Conservation (phyloP, 306 rosid genomes). For the Luffa acutangula region DNA sequence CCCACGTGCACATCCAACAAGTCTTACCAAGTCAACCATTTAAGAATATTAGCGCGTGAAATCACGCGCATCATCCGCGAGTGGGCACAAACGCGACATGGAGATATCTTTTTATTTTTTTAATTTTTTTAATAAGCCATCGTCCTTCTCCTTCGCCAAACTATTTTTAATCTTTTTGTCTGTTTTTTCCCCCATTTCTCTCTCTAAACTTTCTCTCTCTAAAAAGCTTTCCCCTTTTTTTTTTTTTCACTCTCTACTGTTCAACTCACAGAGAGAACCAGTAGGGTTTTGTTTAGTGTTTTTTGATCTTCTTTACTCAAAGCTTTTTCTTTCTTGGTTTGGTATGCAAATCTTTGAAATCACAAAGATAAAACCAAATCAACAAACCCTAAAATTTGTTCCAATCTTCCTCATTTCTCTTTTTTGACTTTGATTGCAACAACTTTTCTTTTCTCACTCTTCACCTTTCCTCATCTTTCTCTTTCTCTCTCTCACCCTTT, state of each 20-base stretch:
- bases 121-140: not conserved
- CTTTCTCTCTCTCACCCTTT: not conserved
- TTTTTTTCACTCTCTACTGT: constrained; percentile 19
- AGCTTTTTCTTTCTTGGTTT: constrained; percentile 17
- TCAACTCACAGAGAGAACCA: constrained; percentile 7
- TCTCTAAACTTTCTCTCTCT: constrained; percentile 11
- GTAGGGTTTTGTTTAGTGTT: constrained; percentile 37
- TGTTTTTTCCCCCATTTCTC: not conserved
- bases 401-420: constrained; percentile 14
- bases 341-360: constrained; percentile 22
- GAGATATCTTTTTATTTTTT: not conserved
- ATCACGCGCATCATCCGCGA: not conserved
- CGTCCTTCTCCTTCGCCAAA: not conserved
- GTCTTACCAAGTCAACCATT: not conserved
- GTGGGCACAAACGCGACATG: not conserved
- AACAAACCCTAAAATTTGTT: constrained; percentile 22
- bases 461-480: not conserved
- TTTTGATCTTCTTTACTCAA: not conserved
- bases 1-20: not conserved
- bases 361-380: constrained; percentile 24
- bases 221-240: not conserved
- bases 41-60: not conserved
- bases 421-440: constrained; percentile 18
- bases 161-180: not conserved
- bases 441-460: constrained; percentile 19